Percentiles rank a stretch among this genome's conserved stretches.
Conservation (phyloP, 495 filamentous ascomycete species). For the Penicillium dipodomyicola region DNA sequence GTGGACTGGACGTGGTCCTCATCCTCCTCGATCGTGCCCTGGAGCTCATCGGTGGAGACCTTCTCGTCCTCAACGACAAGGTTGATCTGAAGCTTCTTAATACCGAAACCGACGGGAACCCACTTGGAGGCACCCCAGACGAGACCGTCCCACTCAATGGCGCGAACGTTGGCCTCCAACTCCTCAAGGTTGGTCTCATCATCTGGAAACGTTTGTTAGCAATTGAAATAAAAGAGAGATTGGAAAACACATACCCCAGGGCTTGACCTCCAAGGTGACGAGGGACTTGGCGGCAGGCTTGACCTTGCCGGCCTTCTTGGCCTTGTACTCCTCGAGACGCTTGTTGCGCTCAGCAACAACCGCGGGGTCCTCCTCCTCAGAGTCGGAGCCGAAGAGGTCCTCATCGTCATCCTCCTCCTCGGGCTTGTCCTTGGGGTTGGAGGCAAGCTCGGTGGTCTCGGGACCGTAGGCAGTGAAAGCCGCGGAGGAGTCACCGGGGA, state of each 20-base stretch:
- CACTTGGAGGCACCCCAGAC: slow-evolving; percentile 94
- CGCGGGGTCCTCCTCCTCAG: slow-evolving; percentile 87
- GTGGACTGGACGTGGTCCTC: slow-evolving; percentile 98
- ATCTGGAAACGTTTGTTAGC: slow-evolving; percentile 53
- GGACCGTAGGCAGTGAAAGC: slow-evolving; percentile 89
- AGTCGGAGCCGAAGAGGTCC: slow-evolving; percentile 82
- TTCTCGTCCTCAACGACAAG: slow-evolving; percentile 97
- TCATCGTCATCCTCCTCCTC: slow-evolving; percentile 67
- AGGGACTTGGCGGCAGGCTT: slow-evolving; percentile 94
- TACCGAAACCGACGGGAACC: slow-evolving; percentile 89
- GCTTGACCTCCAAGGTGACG: slow-evolving; percentile 95
- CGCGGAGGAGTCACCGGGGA: slow-evolving; percentile 88
- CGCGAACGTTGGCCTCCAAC: slow-evolving; percentile 78
- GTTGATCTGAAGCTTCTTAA: slow-evolving; percentile 99
- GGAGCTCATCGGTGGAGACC: slow-evolving; percentile 81
- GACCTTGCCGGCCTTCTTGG: slow-evolving; percentile 91
- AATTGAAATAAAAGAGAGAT: not conserved
- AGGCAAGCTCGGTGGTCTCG: slow-evolving; percentile 66
- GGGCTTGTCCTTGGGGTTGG: slow-evolving; percentile 86
- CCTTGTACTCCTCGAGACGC: slow-evolving; percentile 87
- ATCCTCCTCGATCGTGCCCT: slow-evolving; percentile 79
- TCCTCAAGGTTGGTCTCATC: slow-evolving; percentile 88
- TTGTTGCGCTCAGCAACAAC: slow-evolving; percentile 78
- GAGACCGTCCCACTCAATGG: slow-evolving; percentile 89
- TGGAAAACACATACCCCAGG: slow-evolving; percentile 77